These are phyloP conservation scores for Globisporangium alternatum DNA, from an alignment of 352 stramenopile genomes.

Conservation along the genomic window DNA sequence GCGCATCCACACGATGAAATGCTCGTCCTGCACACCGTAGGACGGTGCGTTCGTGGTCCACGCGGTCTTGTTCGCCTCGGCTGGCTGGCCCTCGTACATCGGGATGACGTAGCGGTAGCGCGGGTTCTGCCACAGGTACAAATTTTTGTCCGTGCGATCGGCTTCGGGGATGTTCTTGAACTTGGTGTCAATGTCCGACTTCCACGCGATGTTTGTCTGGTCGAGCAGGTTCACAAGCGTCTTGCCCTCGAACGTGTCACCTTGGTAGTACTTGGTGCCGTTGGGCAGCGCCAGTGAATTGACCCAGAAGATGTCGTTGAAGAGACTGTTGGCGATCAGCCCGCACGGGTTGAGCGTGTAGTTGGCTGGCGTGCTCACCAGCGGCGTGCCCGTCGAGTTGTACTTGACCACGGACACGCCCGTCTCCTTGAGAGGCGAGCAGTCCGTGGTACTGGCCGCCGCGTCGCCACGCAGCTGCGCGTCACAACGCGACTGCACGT, in stretches of 20 bases:
- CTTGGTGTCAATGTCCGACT: conserved; percentile 94
- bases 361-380: conserved; percentile 27
- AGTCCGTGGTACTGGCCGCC: conserved; percentile 61
- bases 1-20: conserved; percentile 99
- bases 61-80: conserved; percentile 74
- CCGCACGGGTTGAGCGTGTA: conserved; percentile 96
- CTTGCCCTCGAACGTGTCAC: conserved; percentile 47
- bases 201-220: conserved; percentile 96
- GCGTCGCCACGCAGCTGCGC: conserved; percentile 85
- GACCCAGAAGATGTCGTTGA: conserved; percentile 95
- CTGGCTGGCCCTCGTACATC: conserved; percentile 47
- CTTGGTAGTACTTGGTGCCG: conserved; percentile 58
- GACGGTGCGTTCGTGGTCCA: conserved; percentile 61
- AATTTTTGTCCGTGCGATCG: conserved; percentile 33
- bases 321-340: conserved; percentile 98
- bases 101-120: conserved; percentile 82
- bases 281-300: conserved; percentile 54
- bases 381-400: conserved; percentile 53
- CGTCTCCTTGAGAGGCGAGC: conserved; percentile 69
- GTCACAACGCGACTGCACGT: conserved; percentile 89
- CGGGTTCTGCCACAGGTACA: conserved; percentile 84
- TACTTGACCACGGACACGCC: conserved; percentile 54
- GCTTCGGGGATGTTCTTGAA: conserved; percentile 90
- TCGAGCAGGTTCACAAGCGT: conserved; percentile 87
- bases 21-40: conserved; percentile 96